Conservation (phyloP, 2,329 filamentous ascomycete species). For the Colletotrichum chrysophilum region DNA sequence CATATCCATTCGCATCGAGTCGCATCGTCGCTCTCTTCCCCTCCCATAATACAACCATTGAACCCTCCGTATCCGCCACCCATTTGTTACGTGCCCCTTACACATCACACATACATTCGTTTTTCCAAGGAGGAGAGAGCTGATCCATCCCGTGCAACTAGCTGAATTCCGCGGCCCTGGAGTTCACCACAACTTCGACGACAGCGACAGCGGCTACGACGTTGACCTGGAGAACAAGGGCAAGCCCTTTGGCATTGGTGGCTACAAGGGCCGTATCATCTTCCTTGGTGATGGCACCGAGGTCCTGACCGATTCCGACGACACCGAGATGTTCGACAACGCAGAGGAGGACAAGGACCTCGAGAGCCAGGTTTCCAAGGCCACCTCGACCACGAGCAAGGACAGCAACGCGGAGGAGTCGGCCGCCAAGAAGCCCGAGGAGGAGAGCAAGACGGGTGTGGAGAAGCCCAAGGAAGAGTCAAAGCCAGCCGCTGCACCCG, state of each 20-base stretch:
- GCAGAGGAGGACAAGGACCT: constrained; percentile 85
- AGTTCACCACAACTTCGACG: constrained; percentile 82
- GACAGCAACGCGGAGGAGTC: constrained; percentile 26
- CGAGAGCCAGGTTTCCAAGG: constrained; percentile 80
- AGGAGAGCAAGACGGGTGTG: constrained; percentile 18
- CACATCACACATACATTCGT: background rate
- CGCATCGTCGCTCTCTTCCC: constrained; percentile 14
- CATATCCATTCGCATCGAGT: constrained; percentile 11
- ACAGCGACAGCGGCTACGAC: constrained; percentile 79
- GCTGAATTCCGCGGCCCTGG: constrained; percentile 86
- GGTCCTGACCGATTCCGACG: constrained; percentile 85
- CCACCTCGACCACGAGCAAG: constrained; percentile 17
- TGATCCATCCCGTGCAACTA: constrained; percentile 38
- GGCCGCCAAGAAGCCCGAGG: constrained; percentile 25
- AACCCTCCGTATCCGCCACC: constrained; percentile 1
- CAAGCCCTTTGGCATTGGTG: constrained; percentile 69
- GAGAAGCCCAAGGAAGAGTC: constrained; percentile 18
- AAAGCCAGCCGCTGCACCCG: constrained; percentile 5
- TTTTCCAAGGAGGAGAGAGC: constrained; percentile 22
- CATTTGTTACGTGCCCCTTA: constrained; percentile 9
- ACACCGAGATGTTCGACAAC: constrained; percentile 93
- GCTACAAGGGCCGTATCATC: constrained; percentile 86
- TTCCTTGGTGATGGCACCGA: constrained; percentile 95
- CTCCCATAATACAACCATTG: constrained; percentile 13
- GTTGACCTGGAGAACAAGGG: constrained; percentile 71